phyloP scores from a whole-genome alignment of 805 yeast genomes.

The Wilhelminamyces savonicus region DNA sequence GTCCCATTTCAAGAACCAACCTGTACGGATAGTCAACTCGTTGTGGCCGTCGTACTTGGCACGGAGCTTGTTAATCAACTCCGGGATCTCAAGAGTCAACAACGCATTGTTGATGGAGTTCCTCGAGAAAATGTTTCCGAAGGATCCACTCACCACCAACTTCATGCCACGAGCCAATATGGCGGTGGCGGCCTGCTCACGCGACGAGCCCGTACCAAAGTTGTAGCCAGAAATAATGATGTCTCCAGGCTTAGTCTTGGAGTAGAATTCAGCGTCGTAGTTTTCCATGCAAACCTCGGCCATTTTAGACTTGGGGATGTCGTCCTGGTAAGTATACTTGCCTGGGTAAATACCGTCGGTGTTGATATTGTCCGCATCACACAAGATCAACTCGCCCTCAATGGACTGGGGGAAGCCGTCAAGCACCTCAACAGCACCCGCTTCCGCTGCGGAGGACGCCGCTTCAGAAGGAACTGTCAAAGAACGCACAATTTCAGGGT shows the following conservation, averaged over 20 bases:
- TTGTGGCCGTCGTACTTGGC: slow-evolving; percentile 50
- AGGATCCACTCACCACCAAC: slow-evolving; percentile 93
- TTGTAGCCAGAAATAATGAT: slow-evolving; percentile 89
- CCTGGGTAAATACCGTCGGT: slow-evolving; percentile 99
- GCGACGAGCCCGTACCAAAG: slow-evolving; percentile 96
- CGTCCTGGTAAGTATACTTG: slow-evolving; percentile 97
- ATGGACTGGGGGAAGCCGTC: slow-evolving; percentile 89
- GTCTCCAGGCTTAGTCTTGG: slow-evolving; percentile 80
- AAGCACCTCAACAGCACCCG: slow-evolving; percentile 57
- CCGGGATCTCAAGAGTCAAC: slow-evolving; percentile 89
- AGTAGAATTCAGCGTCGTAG: slow-evolving; percentile 84
- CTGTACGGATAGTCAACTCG: slow-evolving; percentile 90
- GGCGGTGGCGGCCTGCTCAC: slow-evolving; percentile 99
- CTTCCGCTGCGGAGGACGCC: slow-evolving; percentile 25
- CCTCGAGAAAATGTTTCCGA: slow-evolving; percentile 93
- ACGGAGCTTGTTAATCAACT: slow-evolving; percentile 70
- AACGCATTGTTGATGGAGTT: slow-evolving; percentile 96
- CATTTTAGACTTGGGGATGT: slow-evolving; percentile 90
- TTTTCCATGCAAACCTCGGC: slow-evolving; percentile 99
- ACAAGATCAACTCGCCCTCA: slow-evolving; percentile 85
- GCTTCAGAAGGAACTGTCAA: slow-evolving; percentile 18
- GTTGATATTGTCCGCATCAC: slow-evolving; percentile 95
- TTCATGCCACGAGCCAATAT: slow-evolving; percentile 90
- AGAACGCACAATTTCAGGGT: slow-evolving; percentile 44
- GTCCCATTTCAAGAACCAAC: slow-evolving; percentile 90